These are phyloP conservation scores for Phialophora macrospora DNA, from an alignment of 2,329 filamentous ascomycete species.

Conservation along the genomic window DNA sequence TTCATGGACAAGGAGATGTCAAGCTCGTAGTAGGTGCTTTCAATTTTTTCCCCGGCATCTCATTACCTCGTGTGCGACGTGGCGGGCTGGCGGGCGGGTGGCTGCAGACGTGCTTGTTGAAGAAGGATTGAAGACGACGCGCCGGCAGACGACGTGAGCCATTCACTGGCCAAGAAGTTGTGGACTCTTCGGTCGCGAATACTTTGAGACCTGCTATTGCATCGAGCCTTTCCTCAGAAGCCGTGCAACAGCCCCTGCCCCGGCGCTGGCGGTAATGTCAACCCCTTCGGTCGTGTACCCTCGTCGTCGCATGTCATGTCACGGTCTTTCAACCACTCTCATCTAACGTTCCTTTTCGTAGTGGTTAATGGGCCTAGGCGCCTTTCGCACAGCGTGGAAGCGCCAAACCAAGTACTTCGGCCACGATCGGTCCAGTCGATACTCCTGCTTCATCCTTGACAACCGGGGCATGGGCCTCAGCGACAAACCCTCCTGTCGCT, in stretches of 20 bases:
- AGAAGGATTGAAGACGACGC: neutral
- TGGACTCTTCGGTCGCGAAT: neutral
- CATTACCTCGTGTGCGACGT: neutral
- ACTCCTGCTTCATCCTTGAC: constrained; percentile 77
- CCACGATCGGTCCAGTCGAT: constrained; percentile 66
- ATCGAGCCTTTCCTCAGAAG: neutral
- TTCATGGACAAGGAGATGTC: constrained; percentile 74
- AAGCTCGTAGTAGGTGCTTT: constrained; percentile 70
- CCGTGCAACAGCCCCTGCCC: neutral
- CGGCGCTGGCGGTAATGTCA: neutral
- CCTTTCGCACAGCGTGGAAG: constrained; percentile 73
- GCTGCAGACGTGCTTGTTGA: neutral
- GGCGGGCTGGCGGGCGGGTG: neutral
- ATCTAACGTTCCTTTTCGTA: constrained; percentile 44
- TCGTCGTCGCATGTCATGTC: no score
- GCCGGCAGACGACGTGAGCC: neutral
- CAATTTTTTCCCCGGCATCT: constrained; percentile 3
- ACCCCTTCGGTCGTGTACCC: neutral
- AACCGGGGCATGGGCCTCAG: constrained; percentile 84
- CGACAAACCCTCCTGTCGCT: constrained; percentile 75
- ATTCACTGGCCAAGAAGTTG: neutral
- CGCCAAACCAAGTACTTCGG: constrained; percentile 82
- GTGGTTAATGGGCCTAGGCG: constrained; percentile 82
- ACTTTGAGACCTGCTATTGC: neutral
- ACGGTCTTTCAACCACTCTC: neutral